Evolutionary conservation across 2,329 filamentous ascomycete species (phyloP), one percentile per base, ranked within the genome.

Genomic region (Trichoderma endophyticum): DNA sequence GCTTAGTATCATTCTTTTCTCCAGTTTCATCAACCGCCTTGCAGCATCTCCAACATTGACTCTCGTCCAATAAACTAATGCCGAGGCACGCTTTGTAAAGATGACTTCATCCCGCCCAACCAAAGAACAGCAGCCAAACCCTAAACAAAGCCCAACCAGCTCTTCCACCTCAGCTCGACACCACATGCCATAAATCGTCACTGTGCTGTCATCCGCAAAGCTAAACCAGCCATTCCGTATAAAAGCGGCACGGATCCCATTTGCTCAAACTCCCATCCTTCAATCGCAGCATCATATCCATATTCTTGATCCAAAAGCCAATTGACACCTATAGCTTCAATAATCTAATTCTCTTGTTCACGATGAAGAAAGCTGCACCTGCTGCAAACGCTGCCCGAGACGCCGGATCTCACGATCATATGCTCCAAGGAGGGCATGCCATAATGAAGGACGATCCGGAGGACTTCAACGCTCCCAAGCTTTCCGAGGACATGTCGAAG

Each of bases 371-470:
- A 69, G 56, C 54, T 28, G 64, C 43, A 5, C 34, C 64, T 8
- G 66, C 56, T 3, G 36, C 66, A 34, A 32, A 48, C 57, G n/a
- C 36, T 18, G 11, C 28, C 18, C 26, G 11, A 34, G n/a, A 34
- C 12, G 34, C 36, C 12, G 56, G 26, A 7, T 28, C 30, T 8
- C 56, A 61, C 34, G 66, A 69, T 18, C 51, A 57, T 11, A 14
- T 69, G 21, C 51, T 69, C 8, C 66, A 57, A 18, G 66, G 66
- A 26, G 66, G 66, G 3, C 32, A 57, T 26, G 66, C 66, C 28
- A 69, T 69, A 15, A 48, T 69, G 36, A 69, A 69, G 12, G 56
- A 61, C 15, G 66, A 69, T 18, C 21, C 26, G 14, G 66, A 69
- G n/a, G 56, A 60, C 4, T 21, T n/a, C 24, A 24, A 12, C 14